Evolutionary conservation across 768 basidiomycete genomes (phyloP).

Genomic region (Boletellus emodensis): DNA sequence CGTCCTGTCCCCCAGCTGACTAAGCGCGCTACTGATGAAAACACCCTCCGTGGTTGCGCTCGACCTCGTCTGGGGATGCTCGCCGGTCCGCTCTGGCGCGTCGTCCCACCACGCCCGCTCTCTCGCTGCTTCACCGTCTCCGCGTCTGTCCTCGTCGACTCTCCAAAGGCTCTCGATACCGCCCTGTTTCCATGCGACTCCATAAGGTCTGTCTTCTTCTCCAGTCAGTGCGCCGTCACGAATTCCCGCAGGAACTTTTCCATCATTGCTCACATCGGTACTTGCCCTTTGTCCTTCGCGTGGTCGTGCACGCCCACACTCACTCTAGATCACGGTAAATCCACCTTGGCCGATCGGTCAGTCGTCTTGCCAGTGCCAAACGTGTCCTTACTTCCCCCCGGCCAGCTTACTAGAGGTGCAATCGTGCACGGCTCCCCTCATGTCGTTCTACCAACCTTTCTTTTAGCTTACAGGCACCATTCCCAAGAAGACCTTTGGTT

Average conservation of each 20-base stretch:
- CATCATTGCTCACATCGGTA: constrained; percentile 94
- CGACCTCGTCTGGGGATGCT: background rate
- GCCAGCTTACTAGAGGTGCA: constrained; percentile 71
- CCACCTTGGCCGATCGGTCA: constrained; percentile 84
- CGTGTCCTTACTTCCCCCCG: constrained; percentile 1
- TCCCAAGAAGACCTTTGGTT: constrained; percentile 53
- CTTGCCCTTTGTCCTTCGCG: background rate
- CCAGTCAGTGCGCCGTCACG: background rate
- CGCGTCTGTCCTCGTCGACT: constrained; percentile 17
- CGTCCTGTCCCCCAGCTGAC: constrained; percentile 25
- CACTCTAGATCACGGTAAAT: constrained; percentile 87
- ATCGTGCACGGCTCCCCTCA: background rate
- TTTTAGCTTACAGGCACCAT: constrained; percentile 86
- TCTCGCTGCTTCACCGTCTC: constrained; percentile 32
- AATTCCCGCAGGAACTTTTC: constrained; percentile 71
- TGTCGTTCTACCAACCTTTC: constrained; percentile 6
- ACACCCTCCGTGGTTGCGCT: constrained; percentile 21
- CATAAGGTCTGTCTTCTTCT: constrained; percentile 50
- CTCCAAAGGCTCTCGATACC: constrained; percentile 43
- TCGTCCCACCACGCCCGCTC: background rate
- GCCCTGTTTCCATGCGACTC: constrained; percentile 63
- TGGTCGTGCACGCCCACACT: constrained; percentile 4
- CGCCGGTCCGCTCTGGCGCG: constrained; percentile 26
- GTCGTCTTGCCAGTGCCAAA: constrained; percentile 18
- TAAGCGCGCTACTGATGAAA: constrained; percentile 16